Conservation (phyloP, 306 rosid species). For the Pueraria montana region DNA sequence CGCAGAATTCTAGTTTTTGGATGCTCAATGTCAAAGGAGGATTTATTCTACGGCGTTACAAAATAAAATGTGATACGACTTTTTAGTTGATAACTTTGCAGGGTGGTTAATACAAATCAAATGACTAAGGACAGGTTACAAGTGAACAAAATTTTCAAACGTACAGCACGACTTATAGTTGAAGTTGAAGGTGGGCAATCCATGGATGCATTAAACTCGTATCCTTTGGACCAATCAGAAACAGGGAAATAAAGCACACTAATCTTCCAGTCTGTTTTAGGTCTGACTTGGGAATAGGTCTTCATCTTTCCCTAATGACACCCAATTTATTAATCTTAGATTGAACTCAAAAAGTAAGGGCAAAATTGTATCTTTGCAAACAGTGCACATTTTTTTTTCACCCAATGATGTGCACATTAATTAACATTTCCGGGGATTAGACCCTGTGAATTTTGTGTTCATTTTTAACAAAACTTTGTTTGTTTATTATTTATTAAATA, state of each 20-base stretch:
- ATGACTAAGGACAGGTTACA: not conserved
- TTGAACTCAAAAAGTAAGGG: constrained; percentile 19
- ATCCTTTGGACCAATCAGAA: constrained; percentile 47
- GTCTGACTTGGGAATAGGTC: constrained; percentile 58
- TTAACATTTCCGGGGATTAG: not conserved
- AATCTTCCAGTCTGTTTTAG: constrained; percentile 32
- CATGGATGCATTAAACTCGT: constrained; percentile 35
- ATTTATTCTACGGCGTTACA: constrained; percentile 15
- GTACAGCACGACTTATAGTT: not conserved
- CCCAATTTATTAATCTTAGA: constrained; percentile 8
- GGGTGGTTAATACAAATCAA: not conserved
- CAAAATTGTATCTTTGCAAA: not conserved
- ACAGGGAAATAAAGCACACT: constrained; percentile 28
- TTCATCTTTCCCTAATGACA: constrained; percentile 44
- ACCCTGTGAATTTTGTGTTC: not conserved
- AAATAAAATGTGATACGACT: constrained; percentile 30
- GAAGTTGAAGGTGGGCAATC: constrained; percentile 16
- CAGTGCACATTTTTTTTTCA: not conserved
- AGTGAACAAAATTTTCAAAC: constrained; percentile 39
- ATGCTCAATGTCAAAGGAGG: constrained; percentile 14
- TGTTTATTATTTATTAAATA: not conserved
- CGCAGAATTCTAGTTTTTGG: not conserved
- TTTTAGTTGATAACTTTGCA: constrained; percentile 16
- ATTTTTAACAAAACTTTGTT: not conserved
- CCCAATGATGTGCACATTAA: not conserved